Evolutionary conservation across 164 flowering plant species (phyloP).

Genomic region (Vitis vinifera): ASM3070453v1 NC_081816.1:22085001-22085500

Average conservation of each 20-base stretch:
- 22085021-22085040: slow-evolving; percentile 76
- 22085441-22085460: no score
- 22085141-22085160: slow-evolving; percentile 81
- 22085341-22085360: no score
- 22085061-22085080: slow-evolving; percentile 92
- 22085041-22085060: slow-evolving; percentile 98
- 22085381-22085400: no score
- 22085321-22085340: no score
- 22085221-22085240: not conserved
- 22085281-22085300: no score
- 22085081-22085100: slow-evolving; percentile 93
- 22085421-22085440: no score
- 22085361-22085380: no score
- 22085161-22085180: slow-evolving; percentile 2
- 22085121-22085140: slow-evolving; percentile 95
- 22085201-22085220: not conserved
- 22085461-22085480: no score
- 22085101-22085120: slow-evolving; percentile 99
- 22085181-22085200: not conserved
- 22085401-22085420: no score
- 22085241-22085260: not conserved
- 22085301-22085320: no score
- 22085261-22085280: not conserved
- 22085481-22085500: no score
- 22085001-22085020: slow-evolving; percentile 93